Base-by-base conservation (phyloP, 495 filamentous ascomycete genomes). In the Penicillium lividum region DNA sequence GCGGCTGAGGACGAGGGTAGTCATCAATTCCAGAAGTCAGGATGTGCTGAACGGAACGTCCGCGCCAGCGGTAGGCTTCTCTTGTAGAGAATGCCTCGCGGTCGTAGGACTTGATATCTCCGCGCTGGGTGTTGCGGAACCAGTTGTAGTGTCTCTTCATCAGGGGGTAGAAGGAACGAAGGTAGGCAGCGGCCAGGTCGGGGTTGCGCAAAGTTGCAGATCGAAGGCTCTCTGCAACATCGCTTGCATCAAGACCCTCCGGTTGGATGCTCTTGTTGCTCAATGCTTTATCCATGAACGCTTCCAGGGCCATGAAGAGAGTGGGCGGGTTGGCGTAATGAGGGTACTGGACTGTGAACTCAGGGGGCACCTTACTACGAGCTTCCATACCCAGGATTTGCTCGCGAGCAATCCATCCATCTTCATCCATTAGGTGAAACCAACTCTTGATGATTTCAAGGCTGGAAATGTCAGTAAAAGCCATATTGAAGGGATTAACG, bases 291-390 rank as follows among this genome's bases (percentile, higher is more conserved):
- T 91, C 86, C 57, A 96, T 79, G 61, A 97, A 92, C 13, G 80
- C 79, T 57, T 94, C 89, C 15, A 98, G 71, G 49, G 94, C 85
- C 61, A 98, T 83, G 75, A 96, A 98, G 6, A 98, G 82, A 1
- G 94, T 98, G n/a, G 94, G 94, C 0, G 94, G 95, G 72, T 98
- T 98, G 49, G 94, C 94, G 65, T 98, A 97, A 71, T 98, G 94
- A 29, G 94, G 94, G 70, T 97, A 98, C 64, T 98, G 94, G 31
- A 90, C 82, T 59, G 97, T 95, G 70, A 98, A 98, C 71, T 98
- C 93, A n/a, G 74, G 67, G 1, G 94, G 94, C 11, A 98, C 94
- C 73, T 98, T 98, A 77, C 89, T 96, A 47, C 94, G 86, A 38
- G 94, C 94, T 73, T 98, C 94, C n/a, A 81, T 71, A 48, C 94